These are phyloP conservation scores for Thalassiosira livingstoniorum DNA, from an alignment of 352 stramenopile genomes.

Conservation along the genomic window DNA sequence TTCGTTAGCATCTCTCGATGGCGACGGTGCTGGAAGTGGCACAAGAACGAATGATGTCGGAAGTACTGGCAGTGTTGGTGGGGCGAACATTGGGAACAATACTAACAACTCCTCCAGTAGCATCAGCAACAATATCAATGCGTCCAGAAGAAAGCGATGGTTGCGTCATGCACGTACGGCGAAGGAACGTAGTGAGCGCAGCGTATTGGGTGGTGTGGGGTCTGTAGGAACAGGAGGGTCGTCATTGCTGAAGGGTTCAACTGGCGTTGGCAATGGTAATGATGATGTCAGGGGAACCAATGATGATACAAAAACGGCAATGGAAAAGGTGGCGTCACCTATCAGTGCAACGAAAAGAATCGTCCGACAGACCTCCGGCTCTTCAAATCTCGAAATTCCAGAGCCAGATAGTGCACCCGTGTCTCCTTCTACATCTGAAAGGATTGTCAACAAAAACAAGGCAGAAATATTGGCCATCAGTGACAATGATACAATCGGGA, in stretches of 20 bases:
- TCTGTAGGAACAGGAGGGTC: too few relatives aligned
- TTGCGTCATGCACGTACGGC: neutral
- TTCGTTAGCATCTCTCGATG: neutral
- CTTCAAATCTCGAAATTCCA: too few relatives aligned
- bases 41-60: too few relatives aligned
- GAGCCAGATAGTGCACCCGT: too few relatives aligned
- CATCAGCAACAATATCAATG: conserved; percentile 1
- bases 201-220: neutral
- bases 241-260: too few relatives aligned
- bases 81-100: neutral
- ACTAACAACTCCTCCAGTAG: neutral
- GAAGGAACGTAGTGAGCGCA: neutral
- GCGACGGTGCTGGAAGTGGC: neutral
- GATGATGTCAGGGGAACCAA: too few relatives aligned
- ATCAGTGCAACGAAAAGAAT: neutral
- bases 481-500: too few relatives aligned
- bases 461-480: too few relatives aligned
- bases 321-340: neutral
- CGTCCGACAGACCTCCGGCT: too few relatives aligned
- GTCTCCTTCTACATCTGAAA: too few relatives aligned
- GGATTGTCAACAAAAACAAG: neutral
- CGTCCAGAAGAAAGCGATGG: conserved; percentile 1
- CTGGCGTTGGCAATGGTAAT: too few relatives aligned
- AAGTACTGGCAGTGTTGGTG: neutral
- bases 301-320: neutral